These are phyloP conservation scores for Echites panduratus DNA, from an alignment of 257 asterid genomes.

Conservation along the genomic window DNA sequence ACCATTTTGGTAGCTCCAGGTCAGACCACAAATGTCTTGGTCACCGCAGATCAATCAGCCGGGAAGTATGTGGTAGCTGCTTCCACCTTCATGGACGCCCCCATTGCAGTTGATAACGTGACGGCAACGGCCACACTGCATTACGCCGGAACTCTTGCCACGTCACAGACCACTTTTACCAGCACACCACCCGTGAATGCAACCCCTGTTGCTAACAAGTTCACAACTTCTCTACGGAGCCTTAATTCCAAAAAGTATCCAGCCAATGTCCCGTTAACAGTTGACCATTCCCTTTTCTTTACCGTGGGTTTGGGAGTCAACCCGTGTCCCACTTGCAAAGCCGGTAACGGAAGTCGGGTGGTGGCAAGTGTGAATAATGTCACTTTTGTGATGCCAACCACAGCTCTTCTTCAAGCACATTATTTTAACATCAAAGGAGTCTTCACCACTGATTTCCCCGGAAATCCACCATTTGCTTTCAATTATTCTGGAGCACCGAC, in stretches of 20 bases:
- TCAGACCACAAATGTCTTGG: constrained; percentile 74
- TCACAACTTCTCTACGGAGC: constrained; percentile 50
- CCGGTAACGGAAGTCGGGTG: constrained; percentile 61
- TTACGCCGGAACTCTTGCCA: constrained; percentile 54
- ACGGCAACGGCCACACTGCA: constrained; percentile 84
- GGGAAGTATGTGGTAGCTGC: constrained; percentile 77
- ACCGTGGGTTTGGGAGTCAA: constrained; percentile 66
- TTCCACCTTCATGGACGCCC: constrained; percentile 74
- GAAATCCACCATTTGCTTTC: constrained; percentile 45
- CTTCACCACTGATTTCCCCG: constrained; percentile 80
- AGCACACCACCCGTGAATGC: constrained; percentile 55
- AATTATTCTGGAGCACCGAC: constrained; percentile 67
- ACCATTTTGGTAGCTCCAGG: constrained; percentile 72
- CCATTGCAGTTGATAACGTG: constrained; percentile 55
- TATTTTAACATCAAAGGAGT: constrained; percentile 51
- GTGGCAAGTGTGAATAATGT: constrained; percentile 73
- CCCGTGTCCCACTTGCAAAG: constrained; percentile 69
- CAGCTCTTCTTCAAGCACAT: constrained; percentile 71
- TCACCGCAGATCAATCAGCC: constrained; percentile 42
- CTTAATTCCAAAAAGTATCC: constrained; percentile 61
- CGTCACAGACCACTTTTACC: constrained; percentile 37
- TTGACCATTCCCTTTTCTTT: constrained; percentile 66
- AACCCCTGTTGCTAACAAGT: constrained; percentile 62
- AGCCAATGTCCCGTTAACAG: constrained; percentile 54
- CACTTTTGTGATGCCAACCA: constrained; percentile 80